phyloP scores from a whole-genome alignment of 768 basidiomycete genomes.

The Boletus rex-veris region DNA sequence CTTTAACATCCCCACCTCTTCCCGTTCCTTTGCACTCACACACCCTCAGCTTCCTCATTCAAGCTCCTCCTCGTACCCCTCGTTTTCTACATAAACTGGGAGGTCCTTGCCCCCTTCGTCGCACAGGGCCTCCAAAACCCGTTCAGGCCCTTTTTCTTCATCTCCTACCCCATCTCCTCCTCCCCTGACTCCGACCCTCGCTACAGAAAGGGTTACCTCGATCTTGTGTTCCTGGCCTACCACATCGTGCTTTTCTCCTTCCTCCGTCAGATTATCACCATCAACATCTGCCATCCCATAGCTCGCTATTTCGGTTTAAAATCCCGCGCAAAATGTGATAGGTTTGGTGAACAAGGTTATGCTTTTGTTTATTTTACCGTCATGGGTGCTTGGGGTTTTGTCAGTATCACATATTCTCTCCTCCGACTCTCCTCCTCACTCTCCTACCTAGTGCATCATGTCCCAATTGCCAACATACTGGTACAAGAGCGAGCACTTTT shows the following conservation, averaged over 20 bases:
- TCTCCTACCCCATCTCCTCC: constrained; percentile 59
- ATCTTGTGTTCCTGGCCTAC: constrained; percentile 77
- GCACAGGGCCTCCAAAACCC: constrained; percentile 60
- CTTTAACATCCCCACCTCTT: not conserved
- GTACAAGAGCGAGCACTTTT: constrained; percentile 81
- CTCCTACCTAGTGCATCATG: constrained; percentile 71
- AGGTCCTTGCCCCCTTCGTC: constrained; percentile 47
- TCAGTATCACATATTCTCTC: constrained; percentile 36
- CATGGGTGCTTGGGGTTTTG: constrained; percentile 74
- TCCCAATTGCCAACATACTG: constrained; percentile 75
- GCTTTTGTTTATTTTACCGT: constrained; percentile 74
- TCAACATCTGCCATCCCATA: constrained; percentile 62
- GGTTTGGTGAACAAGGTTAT: constrained; percentile 93
- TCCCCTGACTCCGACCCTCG: constrained; percentile 53
- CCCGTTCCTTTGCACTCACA: not conserved
- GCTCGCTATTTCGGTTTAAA: constrained; percentile 71
- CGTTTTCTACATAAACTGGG: constrained; percentile 64
- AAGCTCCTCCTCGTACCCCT: constrained; percentile 61
- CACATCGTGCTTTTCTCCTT: constrained; percentile 89
- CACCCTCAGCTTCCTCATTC: constrained; percentile 53
- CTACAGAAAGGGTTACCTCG: constrained; percentile 71
- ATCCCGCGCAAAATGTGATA: constrained; percentile 60
- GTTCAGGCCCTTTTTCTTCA: constrained; percentile 64
- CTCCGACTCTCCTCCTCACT: not conserved
- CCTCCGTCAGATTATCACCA: constrained; percentile 69